Percentiles rank a stretch among this genome's conserved stretches.
These are phyloP conservation scores for Ligustrum vulgare DNA, from an alignment of 257 asterid genomes.

Conservation along the genomic window DNA sequence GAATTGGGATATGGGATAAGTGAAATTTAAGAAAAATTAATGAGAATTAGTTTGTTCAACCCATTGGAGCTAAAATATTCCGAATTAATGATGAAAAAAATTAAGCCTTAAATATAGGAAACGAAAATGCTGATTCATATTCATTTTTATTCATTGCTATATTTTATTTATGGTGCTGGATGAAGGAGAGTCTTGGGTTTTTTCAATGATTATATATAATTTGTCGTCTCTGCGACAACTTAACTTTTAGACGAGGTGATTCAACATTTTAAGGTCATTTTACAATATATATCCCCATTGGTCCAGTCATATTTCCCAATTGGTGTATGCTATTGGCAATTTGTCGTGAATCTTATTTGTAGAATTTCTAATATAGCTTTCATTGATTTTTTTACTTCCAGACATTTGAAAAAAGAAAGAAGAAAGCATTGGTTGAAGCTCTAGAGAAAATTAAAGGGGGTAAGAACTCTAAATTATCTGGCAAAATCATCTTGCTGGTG, in stretches of 20 bases:
- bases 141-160: background rate
- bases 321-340: background rate
- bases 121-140: background rate
- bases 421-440: constrained; percentile 75
- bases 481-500: background rate
- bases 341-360: background rate
- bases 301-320: background rate
- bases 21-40: too few relatives aligned
- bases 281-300: background rate
- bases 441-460: constrained; percentile 92
- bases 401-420: constrained; percentile 66
- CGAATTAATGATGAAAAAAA: too few relatives aligned
- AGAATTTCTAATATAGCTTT: background rate
- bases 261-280: background rate
- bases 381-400: constrained; percentile 28
- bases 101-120: too few relatives aligned
- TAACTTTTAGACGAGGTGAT: background rate
- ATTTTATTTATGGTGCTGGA: background rate
- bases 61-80: too few relatives aligned
- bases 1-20: background rate
- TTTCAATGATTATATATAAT: background rate
- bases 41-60: background rate
- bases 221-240: background rate
- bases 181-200: background rate
- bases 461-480: constrained; percentile 20